Evolutionary conservation across 2,329 filamentous ascomycete species (phyloP), one percentile per base, ranked within the genome.

Genomic region (Daldinia sp.): DNA sequence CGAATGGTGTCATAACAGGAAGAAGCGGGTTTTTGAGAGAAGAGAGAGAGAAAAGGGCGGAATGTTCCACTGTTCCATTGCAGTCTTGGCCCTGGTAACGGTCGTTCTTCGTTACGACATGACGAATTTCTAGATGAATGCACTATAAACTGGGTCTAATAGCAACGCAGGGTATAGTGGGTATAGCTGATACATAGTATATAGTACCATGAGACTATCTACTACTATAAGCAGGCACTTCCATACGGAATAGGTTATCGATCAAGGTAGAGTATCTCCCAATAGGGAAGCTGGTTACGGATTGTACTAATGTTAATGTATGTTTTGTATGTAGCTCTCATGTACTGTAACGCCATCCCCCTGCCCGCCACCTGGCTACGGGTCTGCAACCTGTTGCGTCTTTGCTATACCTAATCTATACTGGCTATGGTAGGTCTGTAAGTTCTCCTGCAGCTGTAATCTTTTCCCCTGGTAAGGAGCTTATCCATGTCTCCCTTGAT

Each of bases 281-380:
- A 64, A 72, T 72, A 37, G 13, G 67, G 67, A 65, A 72, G 69
- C 55, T 70, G 54, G 20, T 48, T 60, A 57, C 48, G 20, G 13
- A 39, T 15, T 55, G 15, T 60, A 55, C 12, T 53, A 28, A 23
- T 46, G 4, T 20, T 46, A 9, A 26, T 46, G 18, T 48, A 18
- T 48, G n/a, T 23, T 23, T 10, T 46, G 42, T 30, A n/a, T 20
- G 6, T 35, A 35, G 4, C 35, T 54, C 5, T 39, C 33, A 66
- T 69, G 66, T 71, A 20, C 33, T 69, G 63, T 59, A 63, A 64
- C 63, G 26, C 60, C 37, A 61, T 54, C 37, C 67, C 63, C 57
- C 53, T 69, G 60, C 15, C 44, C 55, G 63, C 69, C 69, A 68
- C 67, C 64, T 71, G 67, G 69, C 59, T 57, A 60, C 39, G 60